These are phyloP conservation scores for Antitrichia curtipendula DNA, from an alignment of 225 moss, liverwort and hornwort genomes.

Conservation along the genomic window DNA sequence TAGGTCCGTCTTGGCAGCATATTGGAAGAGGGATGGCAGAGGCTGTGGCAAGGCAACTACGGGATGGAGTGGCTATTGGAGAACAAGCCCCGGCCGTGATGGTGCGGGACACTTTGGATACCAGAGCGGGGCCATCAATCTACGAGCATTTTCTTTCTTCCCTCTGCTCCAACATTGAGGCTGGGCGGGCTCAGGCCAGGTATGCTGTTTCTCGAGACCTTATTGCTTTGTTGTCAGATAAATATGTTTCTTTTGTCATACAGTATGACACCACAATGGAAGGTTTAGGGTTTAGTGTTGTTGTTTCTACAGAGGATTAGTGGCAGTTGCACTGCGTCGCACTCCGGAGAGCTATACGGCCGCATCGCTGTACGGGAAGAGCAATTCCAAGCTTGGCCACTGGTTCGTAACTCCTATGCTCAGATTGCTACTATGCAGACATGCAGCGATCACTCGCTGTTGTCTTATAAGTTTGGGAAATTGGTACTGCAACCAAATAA, in stretches of 20 bases:
- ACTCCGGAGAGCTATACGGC: conserved; percentile 43
- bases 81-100: conserved; percentile 80
- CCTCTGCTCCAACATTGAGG: conserved; percentile 43
- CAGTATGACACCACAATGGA: neutral
- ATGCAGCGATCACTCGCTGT: neutral
- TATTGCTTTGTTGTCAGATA: neutral
- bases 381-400: conserved; percentile 7
- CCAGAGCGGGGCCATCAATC: conserved; percentile 38
- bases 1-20: neutral
- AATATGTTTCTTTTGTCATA: neutral
- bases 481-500: neutral
- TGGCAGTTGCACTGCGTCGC: conserved; percentile 37
- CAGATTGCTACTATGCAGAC: neutral
- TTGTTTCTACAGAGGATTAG: conserved; percentile 35
- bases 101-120: conserved; percentile 66
- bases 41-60: conserved; percentile 59
- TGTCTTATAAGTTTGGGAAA: neutral
- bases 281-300: neutral
- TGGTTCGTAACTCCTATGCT: conserved; percentile 20
- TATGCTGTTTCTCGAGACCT: neutral
- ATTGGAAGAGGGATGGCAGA: conserved; percentile 52
- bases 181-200: conserved; percentile 64
- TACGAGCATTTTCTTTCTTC: conserved; percentile 46
- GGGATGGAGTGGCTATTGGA: conserved; percentile 64
- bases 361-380: neutral